Evolutionary conservation across 2,329 filamentous ascomycete genomes (phyloP), one percentile per base, ranked within the genome.

Genomic region (Pseudogymnoascus pannorum): DNA sequence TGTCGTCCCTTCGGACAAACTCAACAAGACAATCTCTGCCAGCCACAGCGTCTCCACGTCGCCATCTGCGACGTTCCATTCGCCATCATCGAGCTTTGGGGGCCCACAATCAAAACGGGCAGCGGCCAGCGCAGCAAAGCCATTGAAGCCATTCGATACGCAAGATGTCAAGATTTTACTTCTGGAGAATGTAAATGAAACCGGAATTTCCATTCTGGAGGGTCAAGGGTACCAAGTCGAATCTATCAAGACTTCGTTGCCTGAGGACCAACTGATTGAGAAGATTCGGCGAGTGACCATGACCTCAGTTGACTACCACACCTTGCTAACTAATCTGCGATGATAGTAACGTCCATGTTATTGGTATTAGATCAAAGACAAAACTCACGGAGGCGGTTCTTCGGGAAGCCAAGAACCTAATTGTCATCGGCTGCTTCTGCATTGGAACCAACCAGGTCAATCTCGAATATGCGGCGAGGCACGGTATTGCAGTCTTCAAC

Each of bases 361-460:
- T 99, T 73, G 94, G 94, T 67, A 97, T 99, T 70, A 90, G 94
- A 66, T 97, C 93, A 63, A 99, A 99, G 81, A 99, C 94, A 33
- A 96, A 94, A 78, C 84, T 99, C 72, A 93, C 87, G 7, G 87
- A 89, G 65, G 87, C 87, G 70, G 90, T 99, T 26, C 82, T 99
- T 64, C 82, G 85, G 61, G 87, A 95, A 74, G 94, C 94, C 61
- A 95, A 92, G 79, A 96, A 97, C 74, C 83, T 99, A 60, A 88
- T 97, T 63, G 94, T 97, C 64, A 86, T 97, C 69, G 94, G 94
- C 64, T 99, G 94, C 79, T 99, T 99, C 83, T 99, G 94, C 75
- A 99, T 99, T 70, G 94, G 94, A 67, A 99, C 94, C 62, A 97
- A 96, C 78, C 92, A 96, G 75, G 92, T 96, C 66, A 88, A 96